Percentiles rank a stretch among this genome's conserved stretches.
These are phyloP conservation scores for Termitomyces sp. DNA, from an alignment of 768 basidiomycete genomes.

Conservation along the genomic window DNA sequence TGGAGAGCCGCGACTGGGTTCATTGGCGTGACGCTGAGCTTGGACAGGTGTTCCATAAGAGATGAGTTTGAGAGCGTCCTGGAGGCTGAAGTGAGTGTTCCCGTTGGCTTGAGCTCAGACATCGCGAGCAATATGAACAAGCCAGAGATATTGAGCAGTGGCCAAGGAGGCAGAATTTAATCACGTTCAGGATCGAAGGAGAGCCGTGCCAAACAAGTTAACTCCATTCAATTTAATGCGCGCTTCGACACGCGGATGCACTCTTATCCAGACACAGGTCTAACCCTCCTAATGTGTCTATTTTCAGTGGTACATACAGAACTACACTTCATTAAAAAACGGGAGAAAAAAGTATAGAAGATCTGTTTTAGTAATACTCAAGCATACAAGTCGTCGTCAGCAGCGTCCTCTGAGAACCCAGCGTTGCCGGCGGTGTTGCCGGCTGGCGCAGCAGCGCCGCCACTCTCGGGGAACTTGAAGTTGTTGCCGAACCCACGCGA, in stretches of 20 bases:
- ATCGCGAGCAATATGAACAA: slow-evolving; percentile 6
- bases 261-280: background rate
- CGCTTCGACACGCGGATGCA: background rate
- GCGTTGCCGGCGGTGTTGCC: slow-evolving; percentile 51
- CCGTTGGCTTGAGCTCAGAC: slow-evolving; percentile 10
- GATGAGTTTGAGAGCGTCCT: slow-evolving; percentile 57
- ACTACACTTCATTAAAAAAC: slow-evolving; percentile 3
- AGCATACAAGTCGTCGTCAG: slow-evolving; percentile 89
- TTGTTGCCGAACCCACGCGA: slow-evolving; percentile 89
- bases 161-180: background rate
- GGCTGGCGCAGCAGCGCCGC: slow-evolving; percentile 27
- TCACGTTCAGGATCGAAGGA: background rate
- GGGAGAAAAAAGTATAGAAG: background rate
- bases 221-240: background rate
- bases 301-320: slow-evolving; percentile 4
- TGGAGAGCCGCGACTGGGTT: slow-evolving; percentile 62
- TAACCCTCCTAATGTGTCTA: background rate
- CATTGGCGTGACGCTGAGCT: slow-evolving; percentile 52
- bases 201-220: background rate
- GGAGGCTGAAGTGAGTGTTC: slow-evolving; percentile 31
- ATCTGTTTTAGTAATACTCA: slow-evolving; percentile 26
- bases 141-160: background rate
- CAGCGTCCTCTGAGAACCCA: slow-evolving; percentile 76
- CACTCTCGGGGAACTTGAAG: slow-evolving; percentile 97
- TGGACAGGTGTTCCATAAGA: slow-evolving; percentile 58